Conservation (phyloP, 495 filamentous ascomycete species). For the Lichina pygmaea region DNA sequence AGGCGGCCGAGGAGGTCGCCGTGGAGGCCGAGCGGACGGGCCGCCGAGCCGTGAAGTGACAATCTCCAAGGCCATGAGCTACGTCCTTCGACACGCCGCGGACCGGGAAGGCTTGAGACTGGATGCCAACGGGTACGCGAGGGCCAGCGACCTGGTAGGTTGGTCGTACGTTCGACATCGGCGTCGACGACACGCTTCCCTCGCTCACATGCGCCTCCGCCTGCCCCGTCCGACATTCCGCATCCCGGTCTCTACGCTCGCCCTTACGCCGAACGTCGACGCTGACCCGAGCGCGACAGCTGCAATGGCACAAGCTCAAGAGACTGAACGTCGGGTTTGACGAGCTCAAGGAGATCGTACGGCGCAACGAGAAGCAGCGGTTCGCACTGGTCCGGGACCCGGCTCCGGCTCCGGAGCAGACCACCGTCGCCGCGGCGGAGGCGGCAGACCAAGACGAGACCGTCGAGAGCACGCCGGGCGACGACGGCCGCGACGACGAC, state of each 20-base stretch:
- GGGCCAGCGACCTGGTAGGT: constrained; percentile 53
- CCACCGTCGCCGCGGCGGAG: constrained; percentile 3
- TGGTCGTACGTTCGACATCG: neutral
- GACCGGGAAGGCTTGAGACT: constrained; percentile 48
- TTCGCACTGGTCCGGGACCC: constrained; percentile 37
- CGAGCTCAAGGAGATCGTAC: constrained; percentile 46
- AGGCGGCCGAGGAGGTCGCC: neutral
- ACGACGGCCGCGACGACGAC: constrained; percentile 12
- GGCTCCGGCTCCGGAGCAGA: constrained; percentile 4
- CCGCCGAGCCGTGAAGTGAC: constrained; percentile 24
- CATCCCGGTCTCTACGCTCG: neutral
- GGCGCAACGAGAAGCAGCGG: constrained; percentile 66
- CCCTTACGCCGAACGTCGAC: neutral
- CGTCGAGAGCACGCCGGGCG: neutral
- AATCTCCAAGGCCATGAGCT: constrained; percentile 59
- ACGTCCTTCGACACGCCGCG: constrained; percentile 62
- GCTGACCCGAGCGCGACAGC: constrained; percentile 14
- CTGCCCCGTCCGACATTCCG: neutral
- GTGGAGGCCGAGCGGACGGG: constrained; percentile 10
- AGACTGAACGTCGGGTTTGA: constrained; percentile 41
- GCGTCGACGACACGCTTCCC: neutral
- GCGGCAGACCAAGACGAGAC: neutral
- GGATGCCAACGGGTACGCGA: constrained; percentile 54
- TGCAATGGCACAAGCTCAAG: constrained; percentile 41
- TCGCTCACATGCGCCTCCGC: neutral